Evolutionary conservation across 2,329 filamentous ascomycete species (phyloP).

Genomic region (Sporothrix pallida): DNA sequence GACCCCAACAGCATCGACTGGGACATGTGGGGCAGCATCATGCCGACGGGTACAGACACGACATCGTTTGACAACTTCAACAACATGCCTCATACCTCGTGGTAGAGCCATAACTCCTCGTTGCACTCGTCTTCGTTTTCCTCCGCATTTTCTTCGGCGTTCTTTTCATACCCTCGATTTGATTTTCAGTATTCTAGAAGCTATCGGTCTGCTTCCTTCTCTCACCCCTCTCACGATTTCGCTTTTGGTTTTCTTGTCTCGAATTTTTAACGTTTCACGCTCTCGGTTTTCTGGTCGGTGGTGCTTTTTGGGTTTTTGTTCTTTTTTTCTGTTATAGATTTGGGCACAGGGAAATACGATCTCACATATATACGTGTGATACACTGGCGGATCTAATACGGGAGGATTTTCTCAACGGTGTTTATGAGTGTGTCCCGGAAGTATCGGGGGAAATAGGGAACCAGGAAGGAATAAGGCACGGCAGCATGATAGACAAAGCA

Average conservation of each 20-base stretch:
- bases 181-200: not conserved
- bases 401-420: not conserved
- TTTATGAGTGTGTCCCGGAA: not conserved
- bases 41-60: constrained; percentile 28
- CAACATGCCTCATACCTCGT: constrained; percentile 37
- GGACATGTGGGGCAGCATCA: constrained; percentile 51
- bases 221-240: not conserved
- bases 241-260: not conserved
- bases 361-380: not conserved
- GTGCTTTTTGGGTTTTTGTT: not conserved
- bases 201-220: not conserved
- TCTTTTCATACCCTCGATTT: constrained; percentile 10
- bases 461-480: not conserved
- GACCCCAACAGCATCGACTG: constrained; percentile 54
- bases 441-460: not conserved
- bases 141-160: constrained; percentile 6
- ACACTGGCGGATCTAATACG: not conserved
- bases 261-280: not conserved
- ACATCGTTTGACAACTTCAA: constrained; percentile 40
- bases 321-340: not conserved
- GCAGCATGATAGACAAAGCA: not conserved
- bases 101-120: constrained; percentile 33
- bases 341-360: not conserved
- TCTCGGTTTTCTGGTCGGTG: not conserved
- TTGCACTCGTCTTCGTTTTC: not conserved